A percentile compares a stretch with the other conserved stretches of the same genome.
Conservation (phyloP, 441 rosid genomes). For the Heliophila coronopifolia region DNA sequence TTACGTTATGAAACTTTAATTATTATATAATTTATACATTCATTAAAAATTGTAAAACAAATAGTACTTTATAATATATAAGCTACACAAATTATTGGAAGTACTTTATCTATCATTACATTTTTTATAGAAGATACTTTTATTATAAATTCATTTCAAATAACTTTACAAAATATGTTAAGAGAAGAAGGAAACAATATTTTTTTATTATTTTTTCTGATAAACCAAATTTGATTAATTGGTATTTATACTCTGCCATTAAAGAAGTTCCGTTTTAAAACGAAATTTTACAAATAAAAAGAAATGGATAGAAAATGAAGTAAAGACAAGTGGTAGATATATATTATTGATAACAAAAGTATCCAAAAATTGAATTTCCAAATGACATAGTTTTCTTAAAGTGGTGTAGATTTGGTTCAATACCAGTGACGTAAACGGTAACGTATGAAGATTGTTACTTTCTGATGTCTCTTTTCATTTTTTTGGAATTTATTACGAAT, state of each 20-base stretch:
- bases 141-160: too few species aligned
- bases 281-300: background rate
- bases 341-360: conserved; percentile 3
- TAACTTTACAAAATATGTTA: too few species aligned
- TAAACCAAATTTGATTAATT: background rate
- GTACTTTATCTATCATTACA: too few species aligned
- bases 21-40: too few species aligned
- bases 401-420: conserved; percentile 13
- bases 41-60: too few species aligned
- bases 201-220: too few species aligned
- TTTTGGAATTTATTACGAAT: conserved; percentile 10
- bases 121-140: too few species aligned
- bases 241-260: conserved; percentile 8
- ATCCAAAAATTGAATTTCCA: conserved; percentile 20
- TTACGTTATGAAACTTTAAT: too few species aligned
- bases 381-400: conserved; percentile 1
- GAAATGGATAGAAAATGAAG: conserved; percentile 9
- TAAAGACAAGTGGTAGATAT: conserved; percentile 19
- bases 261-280: conserved; percentile 19
- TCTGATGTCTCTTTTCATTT: conserved; percentile 13
- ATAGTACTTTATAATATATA: too few species aligned
- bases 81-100: too few species aligned
- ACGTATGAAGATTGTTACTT: background rate
- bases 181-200: too few species aligned
- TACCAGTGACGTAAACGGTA: conserved; percentile 22